Base-by-base conservation (phyloP, 208 protist genomes). In the Entamoeba dispar region DNA sequence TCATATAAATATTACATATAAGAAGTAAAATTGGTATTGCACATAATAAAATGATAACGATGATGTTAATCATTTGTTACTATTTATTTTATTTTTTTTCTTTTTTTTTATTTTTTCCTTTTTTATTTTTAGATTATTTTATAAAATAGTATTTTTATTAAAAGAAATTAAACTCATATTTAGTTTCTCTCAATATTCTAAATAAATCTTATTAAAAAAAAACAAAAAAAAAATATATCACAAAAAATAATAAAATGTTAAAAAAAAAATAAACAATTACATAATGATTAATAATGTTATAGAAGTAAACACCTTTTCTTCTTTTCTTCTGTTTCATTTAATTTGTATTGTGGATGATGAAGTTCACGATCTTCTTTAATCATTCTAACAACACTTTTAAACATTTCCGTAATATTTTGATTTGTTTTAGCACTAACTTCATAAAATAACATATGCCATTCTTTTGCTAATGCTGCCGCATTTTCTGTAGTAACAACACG, bases 401-500 rank as follows among this genome's bases (percentile, higher is more conserved):
- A 69, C 55, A 69, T 69, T 69, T 69, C 55, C 1, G 55, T 22
- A 22, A 69, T 69, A 22, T 69, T 69, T 14, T 27, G 12, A 22
- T 69, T 69, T 4, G 55, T 69, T 22, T 69, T 69, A 69, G 55
- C 55, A 22, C 17, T 27, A 22, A 69, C 55, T 22, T 69, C 55
- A 69, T 69, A 69, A 69, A 69, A 69, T 14, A 69, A 27, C 17
- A 69, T 14, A 69, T 22, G 17, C 17, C 12, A 22, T 69, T 69
- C 55, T 22, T 69, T 69, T 69, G 55, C 55, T 14, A 69, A 22
- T 27, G 55, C 55, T 22, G 55, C 55, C 0, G 17, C 55, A 22
- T 69, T 69, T 22, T 69, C 55, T 69, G 77, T 57, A 31, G 95
- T 92, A 51, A 90, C 93, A 49, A 15, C 31, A 34, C 93, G 91